Conservation (phyloP, 2,329 filamentous ascomycete species). For the Truncatella angustata region DNA sequence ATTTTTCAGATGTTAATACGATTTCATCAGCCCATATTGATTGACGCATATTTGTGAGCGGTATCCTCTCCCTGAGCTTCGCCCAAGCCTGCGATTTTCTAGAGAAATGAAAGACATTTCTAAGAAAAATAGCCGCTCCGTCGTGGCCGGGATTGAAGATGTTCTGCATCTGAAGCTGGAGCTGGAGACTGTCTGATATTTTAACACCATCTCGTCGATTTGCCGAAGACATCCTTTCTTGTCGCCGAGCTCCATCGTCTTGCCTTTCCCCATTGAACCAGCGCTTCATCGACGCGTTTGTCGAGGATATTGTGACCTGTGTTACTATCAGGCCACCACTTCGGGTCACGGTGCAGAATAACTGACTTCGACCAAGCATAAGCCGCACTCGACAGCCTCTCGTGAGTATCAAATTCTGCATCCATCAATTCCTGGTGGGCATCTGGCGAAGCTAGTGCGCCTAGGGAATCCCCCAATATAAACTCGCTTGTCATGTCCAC, state of each 20-base stretch:
- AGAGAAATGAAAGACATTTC: constrained; percentile 4
- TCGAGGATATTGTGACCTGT: constrained; percentile 10
- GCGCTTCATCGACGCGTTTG: constrained; percentile 13
- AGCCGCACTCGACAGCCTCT: too few relatives aligned
- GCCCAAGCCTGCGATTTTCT: constrained; percentile 6
- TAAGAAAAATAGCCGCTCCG: constrained; percentile 22
- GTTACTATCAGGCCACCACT: constrained; percentile 42
- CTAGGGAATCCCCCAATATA: constrained; percentile 8
- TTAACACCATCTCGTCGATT: constrained; percentile 19
- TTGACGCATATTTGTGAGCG: constrained; percentile 6
- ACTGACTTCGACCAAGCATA: constrained; percentile 24
- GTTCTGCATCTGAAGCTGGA: constrained; percentile 25
- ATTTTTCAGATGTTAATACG: neutral
- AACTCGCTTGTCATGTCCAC: constrained; percentile 9
- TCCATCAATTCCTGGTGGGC: constrained; percentile 8
- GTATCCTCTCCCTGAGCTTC: constrained; percentile 1
- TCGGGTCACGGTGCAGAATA: constrained; percentile 53
- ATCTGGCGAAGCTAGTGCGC: constrained; percentile 4
- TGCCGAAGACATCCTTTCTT: constrained; percentile 11
- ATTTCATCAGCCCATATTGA: constrained; percentile 7
- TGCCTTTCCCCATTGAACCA: constrained; percentile 9
- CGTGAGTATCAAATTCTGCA: too few relatives aligned
- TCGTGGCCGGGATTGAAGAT: constrained; percentile 24
- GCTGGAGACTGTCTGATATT: constrained; percentile 15
- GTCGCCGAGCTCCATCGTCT: neutral